Evolutionary conservation across 1,139 yeast genomes (phyloP).

Genomic region (Geotrichum europaeum): DNA sequence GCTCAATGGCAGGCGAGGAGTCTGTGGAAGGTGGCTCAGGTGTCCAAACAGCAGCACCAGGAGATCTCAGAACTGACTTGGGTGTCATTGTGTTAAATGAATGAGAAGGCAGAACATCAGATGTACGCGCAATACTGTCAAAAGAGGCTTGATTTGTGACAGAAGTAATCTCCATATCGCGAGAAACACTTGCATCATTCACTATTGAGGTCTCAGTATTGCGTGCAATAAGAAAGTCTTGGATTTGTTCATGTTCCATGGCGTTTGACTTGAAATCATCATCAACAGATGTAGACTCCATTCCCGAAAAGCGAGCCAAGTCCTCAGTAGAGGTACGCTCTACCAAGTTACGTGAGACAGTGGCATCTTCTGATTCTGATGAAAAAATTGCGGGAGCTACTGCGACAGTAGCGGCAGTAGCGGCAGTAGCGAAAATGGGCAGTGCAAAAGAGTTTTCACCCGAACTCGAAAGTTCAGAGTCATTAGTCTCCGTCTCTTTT

Average conservation of each 20-base stretch:
- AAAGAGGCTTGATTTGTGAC: neutral
- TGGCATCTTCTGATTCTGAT: neutral
- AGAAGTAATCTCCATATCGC: neutral
- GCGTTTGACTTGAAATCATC: neutral
- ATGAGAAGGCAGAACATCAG: neutral
- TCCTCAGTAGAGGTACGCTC: neutral
- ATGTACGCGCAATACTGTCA: neutral
- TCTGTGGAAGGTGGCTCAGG: slow-evolving; percentile 8
- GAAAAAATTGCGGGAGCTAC: slow-evolving; percentile 2
- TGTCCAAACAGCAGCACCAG: slow-evolving; percentile 7
- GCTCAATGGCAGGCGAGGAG: slow-evolving; percentile 4
- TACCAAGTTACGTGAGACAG: neutral
- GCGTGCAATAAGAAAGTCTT: neutral
- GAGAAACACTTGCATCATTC: neutral
- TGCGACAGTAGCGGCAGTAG: slow-evolving; percentile 13
- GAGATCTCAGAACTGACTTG: neutral
- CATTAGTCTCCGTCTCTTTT: neutral
- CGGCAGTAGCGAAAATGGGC: neutral
- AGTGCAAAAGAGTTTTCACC: neutral
- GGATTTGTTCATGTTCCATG: neutral
- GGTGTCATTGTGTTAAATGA: neutral
- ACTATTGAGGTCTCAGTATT: neutral
- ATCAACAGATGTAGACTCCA: neutral
- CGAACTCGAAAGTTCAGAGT: neutral
- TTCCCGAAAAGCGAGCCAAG: neutral